Conservation (phyloP, 257 asterid genomes). For the Asclepias syriaca region DNA sequence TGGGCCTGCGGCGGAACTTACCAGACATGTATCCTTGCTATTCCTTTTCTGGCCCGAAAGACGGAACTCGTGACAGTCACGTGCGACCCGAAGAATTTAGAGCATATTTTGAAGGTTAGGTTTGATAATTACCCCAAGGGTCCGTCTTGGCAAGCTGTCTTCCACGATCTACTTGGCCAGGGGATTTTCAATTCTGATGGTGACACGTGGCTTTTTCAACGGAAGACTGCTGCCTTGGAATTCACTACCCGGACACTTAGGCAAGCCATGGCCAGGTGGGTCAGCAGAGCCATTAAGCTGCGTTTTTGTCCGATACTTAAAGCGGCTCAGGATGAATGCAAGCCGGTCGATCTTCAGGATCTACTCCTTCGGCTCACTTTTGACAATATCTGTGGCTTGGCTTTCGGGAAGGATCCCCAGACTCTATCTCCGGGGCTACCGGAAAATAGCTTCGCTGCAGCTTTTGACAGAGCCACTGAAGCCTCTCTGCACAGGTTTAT, state of each 20-base stretch:
- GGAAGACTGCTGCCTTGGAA: slow-evolving; percentile 59
- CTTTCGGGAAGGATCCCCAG: slow-evolving; percentile 60
- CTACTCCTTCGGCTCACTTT: slow-evolving; percentile 51
- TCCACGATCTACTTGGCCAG: slow-evolving; percentile 53
- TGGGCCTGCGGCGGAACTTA: slow-evolving; percentile 53
- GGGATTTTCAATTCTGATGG: slow-evolving; percentile 64
- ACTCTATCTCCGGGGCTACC: slow-evolving; percentile 41
- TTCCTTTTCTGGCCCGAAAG: slow-evolving; percentile 47
- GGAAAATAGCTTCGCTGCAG: slow-evolving; percentile 40
- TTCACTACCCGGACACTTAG: slow-evolving; percentile 54
- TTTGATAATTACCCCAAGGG: slow-evolving; percentile 67
- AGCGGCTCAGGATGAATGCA: slow-evolving; percentile 31
- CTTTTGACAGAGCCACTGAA: slow-evolving; percentile 59
- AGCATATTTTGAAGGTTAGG: slow-evolving; percentile 47
- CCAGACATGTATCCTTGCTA: slow-evolving; percentile 48
- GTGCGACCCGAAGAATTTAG: slow-evolving; percentile 57
- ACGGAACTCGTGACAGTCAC: slow-evolving; percentile 66
- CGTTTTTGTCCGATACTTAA: slow-evolving; percentile 45
- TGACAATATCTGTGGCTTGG: slow-evolving; percentile 61
- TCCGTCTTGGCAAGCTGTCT: slow-evolving; percentile 63
- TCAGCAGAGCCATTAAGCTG: slow-evolving; percentile 48
- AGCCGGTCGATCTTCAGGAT: slow-evolving; percentile 51
- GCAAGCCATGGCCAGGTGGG: slow-evolving; percentile 70
- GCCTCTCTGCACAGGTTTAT: slow-evolving; percentile 48
- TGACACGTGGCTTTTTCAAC: slow-evolving; percentile 66